Evolutionary conservation across 352 stramenopile genomes (phyloP), one percentile per base, ranked within the genome.

Genomic region (Hyaloperonospora arabidopsidis): DNA sequence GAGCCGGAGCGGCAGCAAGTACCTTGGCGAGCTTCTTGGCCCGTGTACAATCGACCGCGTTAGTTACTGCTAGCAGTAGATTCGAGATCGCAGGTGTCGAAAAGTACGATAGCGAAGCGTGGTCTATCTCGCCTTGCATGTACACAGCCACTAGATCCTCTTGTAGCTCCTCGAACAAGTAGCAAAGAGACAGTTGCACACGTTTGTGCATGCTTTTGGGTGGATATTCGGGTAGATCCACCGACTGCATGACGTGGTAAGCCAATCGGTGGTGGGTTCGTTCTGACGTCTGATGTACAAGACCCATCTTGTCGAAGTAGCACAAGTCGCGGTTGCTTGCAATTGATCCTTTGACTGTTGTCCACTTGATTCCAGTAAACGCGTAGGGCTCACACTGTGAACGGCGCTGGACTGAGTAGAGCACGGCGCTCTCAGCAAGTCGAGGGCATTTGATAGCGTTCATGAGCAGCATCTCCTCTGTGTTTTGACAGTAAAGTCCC

Each of bases 291-390:
- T 76, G 66, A 0, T 59, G 49, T 1, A 76, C 61, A 12, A 72
- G 49, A 7, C 69, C 69, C 57, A 70, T 66, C 41, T 75, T 75
- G 55, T 82, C 72, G 29, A 75, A 79, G 52, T 70, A 75, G 41
- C 71, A 73, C 28, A 77, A 50, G 22, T 79, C 72, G 10, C 69
- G 72, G 47, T 82, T 68, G 52, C 52, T 57, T 2, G 59, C 50
- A 0, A 82, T 56, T 10, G 70, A 60, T 17, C 63, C 23, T 15
- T 70, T 71, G 19, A 74, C 52, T 2, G 64, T 70, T 19, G 60
- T 45, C 56, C 67, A 74, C 52, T 79, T 79, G 59, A 82, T 58
- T 14, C 69, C 72, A 2, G 69, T 63, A 54, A 79, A 82, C 13
- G 29, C 53, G 54, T 67, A 74, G 0, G 68, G 68, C 19, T 74